phyloP scores from a whole-genome alignment of 345 rosid genomes.

The Hibiscus mutabilis region DNA sequence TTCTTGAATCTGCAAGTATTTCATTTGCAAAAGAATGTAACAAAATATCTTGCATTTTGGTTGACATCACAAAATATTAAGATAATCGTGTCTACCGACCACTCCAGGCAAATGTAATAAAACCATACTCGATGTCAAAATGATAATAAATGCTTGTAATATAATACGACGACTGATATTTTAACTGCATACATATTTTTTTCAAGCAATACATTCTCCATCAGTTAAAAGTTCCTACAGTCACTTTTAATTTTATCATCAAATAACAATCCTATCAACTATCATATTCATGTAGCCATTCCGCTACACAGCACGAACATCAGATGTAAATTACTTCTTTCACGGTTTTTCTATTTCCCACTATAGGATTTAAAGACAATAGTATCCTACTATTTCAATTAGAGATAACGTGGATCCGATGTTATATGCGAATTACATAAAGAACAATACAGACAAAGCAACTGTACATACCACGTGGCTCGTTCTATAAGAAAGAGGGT shows the following conservation, averaged over 20 bases:
- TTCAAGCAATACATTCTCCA: too few species aligned
- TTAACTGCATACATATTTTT: too few species aligned
- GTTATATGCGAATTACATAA: background rate
- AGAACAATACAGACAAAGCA: background rate
- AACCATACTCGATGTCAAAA: background rate
- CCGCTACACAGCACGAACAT: too few species aligned
- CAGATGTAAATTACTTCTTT: too few species aligned
- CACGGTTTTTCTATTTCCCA: too few species aligned
- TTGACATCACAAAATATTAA: background rate
- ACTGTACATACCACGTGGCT: constrained; percentile 52
- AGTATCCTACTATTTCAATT: background rate
- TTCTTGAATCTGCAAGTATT: constrained; percentile 65
- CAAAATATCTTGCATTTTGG: background rate
- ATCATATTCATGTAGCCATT: too few species aligned
- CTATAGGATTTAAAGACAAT: background rate
- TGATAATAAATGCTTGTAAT: background rate
- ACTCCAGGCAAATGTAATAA: background rate
- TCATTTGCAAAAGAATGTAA: constrained; percentile 10
- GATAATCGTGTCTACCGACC: background rate
- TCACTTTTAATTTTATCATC: too few species aligned
- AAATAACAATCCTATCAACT: too few species aligned
- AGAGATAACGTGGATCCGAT: background rate
- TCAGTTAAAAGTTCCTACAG: too few species aligned
- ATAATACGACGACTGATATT: too few species aligned
- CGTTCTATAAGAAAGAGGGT: constrained; percentile 66